These are phyloP conservation scores for Decorospora gaudefroyi DNA, from an alignment of 2,329 filamentous ascomycete species.

Conservation along the genomic window DNA sequence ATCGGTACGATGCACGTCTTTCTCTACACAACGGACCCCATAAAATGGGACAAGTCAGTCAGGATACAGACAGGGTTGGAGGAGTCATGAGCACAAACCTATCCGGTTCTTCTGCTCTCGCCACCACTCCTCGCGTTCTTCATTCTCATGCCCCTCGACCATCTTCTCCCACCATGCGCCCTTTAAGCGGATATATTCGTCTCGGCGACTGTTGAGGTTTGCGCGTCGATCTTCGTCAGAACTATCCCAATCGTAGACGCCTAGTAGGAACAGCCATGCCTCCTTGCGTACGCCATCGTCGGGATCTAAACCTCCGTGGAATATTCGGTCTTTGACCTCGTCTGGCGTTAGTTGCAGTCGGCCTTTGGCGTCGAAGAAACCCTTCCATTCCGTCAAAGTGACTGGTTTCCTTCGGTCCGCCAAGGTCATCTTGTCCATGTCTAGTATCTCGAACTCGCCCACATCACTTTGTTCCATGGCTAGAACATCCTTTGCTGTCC, in stretches of 20 bases:
- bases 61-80: slow-evolving; percentile 2
- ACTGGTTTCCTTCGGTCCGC: slow-evolving; percentile 78
- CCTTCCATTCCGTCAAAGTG: slow-evolving; percentile 84
- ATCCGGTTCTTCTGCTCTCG: slow-evolving; percentile 91
- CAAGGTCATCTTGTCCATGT: slow-evolving; percentile 74
- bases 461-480: slow-evolving; percentile 94
- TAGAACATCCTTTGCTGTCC: slow-evolving; percentile 89
- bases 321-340: slow-evolving; percentile 96
- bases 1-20: slow-evolving; percentile 97
- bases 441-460: slow-evolving; percentile 92
- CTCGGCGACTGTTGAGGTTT: slow-evolving; percentile 79
- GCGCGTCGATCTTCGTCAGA: slow-evolving; percentile 82
- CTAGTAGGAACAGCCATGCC: slow-evolving; percentile 92
- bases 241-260: slow-evolving; percentile 92
- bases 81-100: slow-evolving; percentile 62
- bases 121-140: slow-evolving; percentile 93
- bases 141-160: slow-evolving; percentile 76
- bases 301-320: slow-evolving; percentile 86
- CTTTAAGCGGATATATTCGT: slow-evolving; percentile 93
- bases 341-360: slow-evolving; percentile 78
- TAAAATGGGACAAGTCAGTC: slow-evolving; percentile 58
- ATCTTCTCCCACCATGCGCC: slow-evolving; percentile 95
- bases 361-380: slow-evolving; percentile 82
- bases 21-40: slow-evolving; percentile 71
- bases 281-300: slow-evolving; percentile 94